Evolutionary conservation across 2,329 filamentous ascomycete genomes (phyloP).

Genomic region (Aspergillus chevalieri): DNA sequence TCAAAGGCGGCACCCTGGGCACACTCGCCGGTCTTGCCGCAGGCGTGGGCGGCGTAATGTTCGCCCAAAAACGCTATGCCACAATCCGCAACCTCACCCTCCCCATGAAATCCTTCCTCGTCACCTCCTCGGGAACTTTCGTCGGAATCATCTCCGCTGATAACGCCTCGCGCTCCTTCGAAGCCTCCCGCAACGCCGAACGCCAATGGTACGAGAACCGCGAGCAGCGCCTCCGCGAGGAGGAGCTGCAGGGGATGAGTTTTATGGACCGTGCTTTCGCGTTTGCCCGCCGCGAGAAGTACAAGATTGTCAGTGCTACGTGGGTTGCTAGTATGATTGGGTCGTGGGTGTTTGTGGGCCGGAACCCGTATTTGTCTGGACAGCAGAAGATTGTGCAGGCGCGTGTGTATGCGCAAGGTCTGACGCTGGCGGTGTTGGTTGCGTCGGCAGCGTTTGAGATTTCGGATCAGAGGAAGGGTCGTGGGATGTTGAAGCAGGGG

Average conservation of each 20-base stretch:
- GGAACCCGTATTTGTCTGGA: conserved; percentile 67
- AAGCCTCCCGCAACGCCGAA: conserved; percentile 62
- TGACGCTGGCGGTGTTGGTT: conserved; percentile 78
- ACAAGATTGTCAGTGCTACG: conserved; percentile 73
- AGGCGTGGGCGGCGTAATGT: conserved; percentile 62
- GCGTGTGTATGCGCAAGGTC: conserved; percentile 84
- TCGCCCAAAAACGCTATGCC: conserved; percentile 64
- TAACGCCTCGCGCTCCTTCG: conserved; percentile 63
- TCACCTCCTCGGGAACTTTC: conserved; percentile 76
- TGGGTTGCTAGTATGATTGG: conserved; percentile 77
- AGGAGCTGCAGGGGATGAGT: conserved; percentile 52
- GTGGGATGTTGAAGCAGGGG: conserved; percentile 44
- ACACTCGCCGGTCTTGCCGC: conserved; percentile 61
- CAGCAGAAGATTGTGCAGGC: conserved; percentile 90
- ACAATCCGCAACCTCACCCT: conserved; percentile 76
- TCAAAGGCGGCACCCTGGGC: conserved; percentile 73
- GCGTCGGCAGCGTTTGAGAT: conserved; percentile 78
- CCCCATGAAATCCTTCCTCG: conserved; percentile 85
- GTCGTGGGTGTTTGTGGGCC: conserved; percentile 68
- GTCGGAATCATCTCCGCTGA: conserved; percentile 85
- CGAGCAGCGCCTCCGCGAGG: conserved; percentile 51
- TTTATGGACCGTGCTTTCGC: conserved; percentile 57
- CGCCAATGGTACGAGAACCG: conserved; percentile 59
- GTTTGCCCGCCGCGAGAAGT: conserved; percentile 75
- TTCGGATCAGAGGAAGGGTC: conserved; percentile 67